A percentile compares a stretch with the other conserved stretches of the same genome.
Evolutionary conservation across 495 filamentous ascomycete genomes (phyloP).

Genomic region (Hyaloscypha hepaticicola): DNA sequence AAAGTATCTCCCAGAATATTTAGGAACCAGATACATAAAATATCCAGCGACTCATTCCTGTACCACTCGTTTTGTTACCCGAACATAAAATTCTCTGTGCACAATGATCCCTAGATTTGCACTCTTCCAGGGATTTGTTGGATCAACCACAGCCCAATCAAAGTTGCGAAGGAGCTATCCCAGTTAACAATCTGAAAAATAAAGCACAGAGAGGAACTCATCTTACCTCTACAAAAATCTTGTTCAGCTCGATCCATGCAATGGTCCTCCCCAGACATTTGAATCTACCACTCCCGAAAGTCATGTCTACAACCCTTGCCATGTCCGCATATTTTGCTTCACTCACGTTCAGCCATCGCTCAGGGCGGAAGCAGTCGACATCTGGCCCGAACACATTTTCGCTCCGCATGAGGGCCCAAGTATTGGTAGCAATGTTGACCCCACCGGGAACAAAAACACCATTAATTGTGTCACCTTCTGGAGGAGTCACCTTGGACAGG

Average conservation of each 20-base stretch:
- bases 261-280: constrained; percentile 46
- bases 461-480: constrained; percentile 48
- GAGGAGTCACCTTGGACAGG: constrained; percentile 45
- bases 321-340: constrained; percentile 37
- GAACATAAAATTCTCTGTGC: too few species aligned
- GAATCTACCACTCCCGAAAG: constrained; percentile 46
- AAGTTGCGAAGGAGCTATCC: too few species aligned
- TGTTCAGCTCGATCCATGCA: constrained; percentile 48
- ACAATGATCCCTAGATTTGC: too few species aligned
- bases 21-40: too few species aligned
- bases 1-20: too few species aligned
- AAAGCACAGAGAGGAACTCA: too few species aligned
- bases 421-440: constrained; percentile 45
- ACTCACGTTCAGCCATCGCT: constrained; percentile 53
- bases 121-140: too few species aligned
- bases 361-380: constrained; percentile 50
- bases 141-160: too few species aligned
- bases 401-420: constrained; percentile 35
- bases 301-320: constrained; percentile 38
- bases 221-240: constrained; percentile 33
- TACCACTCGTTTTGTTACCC: too few species aligned
- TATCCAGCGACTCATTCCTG: too few species aligned
- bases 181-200: too few species aligned
- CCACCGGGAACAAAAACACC: constrained; percentile 52
- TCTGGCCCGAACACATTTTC: constrained; percentile 47